A percentile compares a stretch with the other conserved stretches of the same genome.
Evolutionary conservation across 306 rosid species (phyloP).

Genomic region (Castanospermum australe): DNA sequence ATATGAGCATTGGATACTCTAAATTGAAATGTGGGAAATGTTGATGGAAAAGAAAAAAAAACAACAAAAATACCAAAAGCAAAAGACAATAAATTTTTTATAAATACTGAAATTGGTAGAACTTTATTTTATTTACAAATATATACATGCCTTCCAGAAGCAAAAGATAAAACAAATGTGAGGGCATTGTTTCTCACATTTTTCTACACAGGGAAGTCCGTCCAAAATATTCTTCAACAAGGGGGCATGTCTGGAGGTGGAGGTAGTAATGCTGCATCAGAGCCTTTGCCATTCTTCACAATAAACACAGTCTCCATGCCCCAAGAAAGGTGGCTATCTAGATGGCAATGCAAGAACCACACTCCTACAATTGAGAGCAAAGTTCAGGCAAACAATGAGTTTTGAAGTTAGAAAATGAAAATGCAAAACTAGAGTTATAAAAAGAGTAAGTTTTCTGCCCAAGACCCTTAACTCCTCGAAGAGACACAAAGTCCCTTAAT

Average conservation of each 20-base stretch:
- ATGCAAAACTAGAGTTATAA: neutral
- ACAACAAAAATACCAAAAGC: neutral
- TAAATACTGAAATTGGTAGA: neutral
- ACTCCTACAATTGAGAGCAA: slow-evolving; percentile 41
- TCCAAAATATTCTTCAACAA: slow-evolving; percentile 31
- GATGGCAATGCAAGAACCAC: slow-evolving; percentile 47
- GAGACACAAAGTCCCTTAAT: too few species aligned
- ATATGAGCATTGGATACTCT: neutral
- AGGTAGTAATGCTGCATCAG: slow-evolving; percentile 23
- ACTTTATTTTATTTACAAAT: neutral
- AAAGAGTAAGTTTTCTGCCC: neutral
- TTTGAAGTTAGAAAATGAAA: neutral
- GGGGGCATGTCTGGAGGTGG: slow-evolving; percentile 62
- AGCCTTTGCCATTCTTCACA: slow-evolving; percentile 33
- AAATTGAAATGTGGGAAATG: neutral
- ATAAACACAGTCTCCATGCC: slow-evolving; percentile 31
- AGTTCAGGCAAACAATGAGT: neutral
- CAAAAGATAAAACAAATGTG: neutral
- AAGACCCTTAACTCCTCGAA: too few species aligned
- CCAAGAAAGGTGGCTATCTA: slow-evolving; percentile 29
- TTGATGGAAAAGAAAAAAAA: neutral
- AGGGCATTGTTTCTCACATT: neutral
- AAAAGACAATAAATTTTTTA: neutral
- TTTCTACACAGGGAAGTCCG: neutral
- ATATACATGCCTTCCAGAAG: neutral